Percentiles rank a stretch among this genome's conserved stretches.
Conservation (phyloP, 108 stramenopile genomes). For the Conticribra weissflogii region DNA sequence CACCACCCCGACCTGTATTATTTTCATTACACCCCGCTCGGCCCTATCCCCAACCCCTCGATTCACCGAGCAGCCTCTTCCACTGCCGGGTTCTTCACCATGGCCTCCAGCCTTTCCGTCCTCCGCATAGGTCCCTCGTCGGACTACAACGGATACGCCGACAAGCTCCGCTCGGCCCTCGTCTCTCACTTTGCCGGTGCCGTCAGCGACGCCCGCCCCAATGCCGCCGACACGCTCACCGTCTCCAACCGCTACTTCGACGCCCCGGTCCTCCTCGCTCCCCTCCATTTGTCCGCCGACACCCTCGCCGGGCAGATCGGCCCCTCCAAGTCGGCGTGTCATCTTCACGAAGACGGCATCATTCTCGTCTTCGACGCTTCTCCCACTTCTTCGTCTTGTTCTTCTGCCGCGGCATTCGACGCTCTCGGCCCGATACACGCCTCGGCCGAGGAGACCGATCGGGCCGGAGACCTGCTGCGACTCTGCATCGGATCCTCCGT, state of each 20-base stretch:
- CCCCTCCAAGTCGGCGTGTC: neutral
- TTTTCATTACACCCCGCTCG: too few species aligned
- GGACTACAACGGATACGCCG: slow-evolving; percentile 8
- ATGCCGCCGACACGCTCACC: slow-evolving; percentile 13
- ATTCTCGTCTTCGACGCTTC: slow-evolving; percentile 72
- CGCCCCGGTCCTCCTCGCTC: slow-evolving; percentile 33
- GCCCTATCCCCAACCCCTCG: too few species aligned
- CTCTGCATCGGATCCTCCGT: slow-evolving; percentile 69
- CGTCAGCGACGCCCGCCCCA: neutral
- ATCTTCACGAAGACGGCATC: slow-evolving; percentile 76
- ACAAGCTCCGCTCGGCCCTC: slow-evolving; percentile 26
- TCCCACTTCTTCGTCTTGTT: slow-evolving; percentile 25
- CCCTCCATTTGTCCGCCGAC: slow-evolving; percentile 18
- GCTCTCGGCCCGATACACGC: slow-evolving; percentile 35
- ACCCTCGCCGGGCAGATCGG: neutral
- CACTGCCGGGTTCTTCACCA: neutral
- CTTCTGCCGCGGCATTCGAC: slow-evolving; percentile 56
- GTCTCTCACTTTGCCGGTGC: slow-evolving; percentile 12
- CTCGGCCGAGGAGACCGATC: slow-evolving; percentile 32
- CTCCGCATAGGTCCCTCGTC: slow-evolving; percentile 41
- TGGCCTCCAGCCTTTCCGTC: slow-evolving; percentile 36
- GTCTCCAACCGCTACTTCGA: slow-evolving; percentile 60
- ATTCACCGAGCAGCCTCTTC: too few species aligned
- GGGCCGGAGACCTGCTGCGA: slow-evolving; percentile 68
- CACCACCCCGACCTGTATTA: too few species aligned